Percentiles rank a stretch among this genome's conserved stretches.
phyloP scores from a whole-genome alignment of 805 yeast genomes.

The Saitoella complicata region DNA sequence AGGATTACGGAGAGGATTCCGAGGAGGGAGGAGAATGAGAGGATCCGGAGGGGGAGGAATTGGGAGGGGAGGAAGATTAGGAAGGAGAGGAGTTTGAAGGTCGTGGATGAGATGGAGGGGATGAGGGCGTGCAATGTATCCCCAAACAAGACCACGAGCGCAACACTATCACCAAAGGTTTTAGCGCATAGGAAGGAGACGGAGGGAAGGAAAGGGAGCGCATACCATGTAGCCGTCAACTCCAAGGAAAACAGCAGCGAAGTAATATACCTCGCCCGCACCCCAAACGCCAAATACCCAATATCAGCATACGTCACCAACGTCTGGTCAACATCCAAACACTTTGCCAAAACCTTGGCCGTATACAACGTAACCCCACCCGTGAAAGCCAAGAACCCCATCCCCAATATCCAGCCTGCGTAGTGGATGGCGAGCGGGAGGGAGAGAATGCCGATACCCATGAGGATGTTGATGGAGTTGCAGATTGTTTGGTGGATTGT shows the following conservation, averaged over 20 bases:
- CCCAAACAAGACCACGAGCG: constrained; percentile 66
- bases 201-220: too few relatives aligned
- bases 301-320: constrained; percentile 78
- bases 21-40: constrained; percentile 50
- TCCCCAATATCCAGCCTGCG: constrained; percentile 49
- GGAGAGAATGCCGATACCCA: constrained; percentile 54
- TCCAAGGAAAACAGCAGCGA: constrained; percentile 64
- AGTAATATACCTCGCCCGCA: constrained; percentile 54
- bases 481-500: constrained; percentile 57
- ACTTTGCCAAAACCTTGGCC: constrained; percentile 53
- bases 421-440: constrained; percentile 47
- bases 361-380: constrained; percentile 61
- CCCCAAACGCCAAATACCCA: constrained; percentile 73
- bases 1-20: constrained; percentile 60
- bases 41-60: constrained; percentile 55
- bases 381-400: constrained; percentile 39
- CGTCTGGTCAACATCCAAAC: constrained; percentile 67
- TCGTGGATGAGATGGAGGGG: constrained; percentile 25
- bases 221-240: constrained; percentile 18
- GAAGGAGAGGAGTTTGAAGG: constrained; percentile 50
- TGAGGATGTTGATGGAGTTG: constrained; percentile 48
- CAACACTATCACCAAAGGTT: constrained; percentile 56
- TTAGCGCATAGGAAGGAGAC: too few relatives aligned
- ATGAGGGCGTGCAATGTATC: constrained; percentile 63
- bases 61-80: constrained; percentile 63